Evolutionary conservation across 495 filamentous ascomycete genomes (phyloP).

Genomic region (Chaetomidium leptoderma): DNA sequence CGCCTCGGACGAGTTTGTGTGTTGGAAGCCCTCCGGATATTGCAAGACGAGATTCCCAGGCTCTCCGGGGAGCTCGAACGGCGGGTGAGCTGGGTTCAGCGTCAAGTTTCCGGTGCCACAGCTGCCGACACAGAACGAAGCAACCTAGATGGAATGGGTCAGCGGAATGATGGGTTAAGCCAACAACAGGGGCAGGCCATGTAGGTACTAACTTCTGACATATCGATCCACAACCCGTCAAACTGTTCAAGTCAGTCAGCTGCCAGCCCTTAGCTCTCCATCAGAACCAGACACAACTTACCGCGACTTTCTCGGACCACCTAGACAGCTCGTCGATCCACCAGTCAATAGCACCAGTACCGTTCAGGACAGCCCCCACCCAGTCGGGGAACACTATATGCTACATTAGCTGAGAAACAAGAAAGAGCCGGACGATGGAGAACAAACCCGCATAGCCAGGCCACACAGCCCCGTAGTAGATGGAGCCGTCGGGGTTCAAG

Average conservation of each 20-base stretch:
- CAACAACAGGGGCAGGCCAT: no score
- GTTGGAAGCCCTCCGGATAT: conserved; percentile 69
- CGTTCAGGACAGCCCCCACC: conserved; percentile 57
- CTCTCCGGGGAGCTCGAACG: conserved; percentile 63
- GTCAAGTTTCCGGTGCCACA: conserved; percentile 67
- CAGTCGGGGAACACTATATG: conserved; percentile 51
- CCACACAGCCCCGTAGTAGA: conserved; percentile 81
- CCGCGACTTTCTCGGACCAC: conserved; percentile 54
- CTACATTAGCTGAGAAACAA: conserved; percentile 28
- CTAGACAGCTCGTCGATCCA: conserved; percentile 65
- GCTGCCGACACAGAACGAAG: conserved; percentile 77
- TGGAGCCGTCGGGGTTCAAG: conserved; percentile 60
- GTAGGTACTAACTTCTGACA: conserved; percentile 62
- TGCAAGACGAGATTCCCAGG: conserved; percentile 55
- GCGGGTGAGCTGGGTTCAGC: conserved; percentile 65
- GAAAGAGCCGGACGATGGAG: conserved; percentile 32
- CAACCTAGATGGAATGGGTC: conserved; percentile 30
- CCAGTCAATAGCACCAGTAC: conserved; percentile 56
- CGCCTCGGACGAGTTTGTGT: conserved; percentile 67
- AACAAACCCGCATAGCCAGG: conserved; percentile 61
- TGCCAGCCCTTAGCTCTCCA: not conserved
- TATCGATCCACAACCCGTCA: conserved; percentile 88
- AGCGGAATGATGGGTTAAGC: no score
- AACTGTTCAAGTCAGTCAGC: conserved; percentile 40
- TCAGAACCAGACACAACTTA: conserved; percentile 5